Evolutionary conservation across 495 filamentous ascomycete species (phyloP).

Genomic region (Durotheca rogersii): DNA sequence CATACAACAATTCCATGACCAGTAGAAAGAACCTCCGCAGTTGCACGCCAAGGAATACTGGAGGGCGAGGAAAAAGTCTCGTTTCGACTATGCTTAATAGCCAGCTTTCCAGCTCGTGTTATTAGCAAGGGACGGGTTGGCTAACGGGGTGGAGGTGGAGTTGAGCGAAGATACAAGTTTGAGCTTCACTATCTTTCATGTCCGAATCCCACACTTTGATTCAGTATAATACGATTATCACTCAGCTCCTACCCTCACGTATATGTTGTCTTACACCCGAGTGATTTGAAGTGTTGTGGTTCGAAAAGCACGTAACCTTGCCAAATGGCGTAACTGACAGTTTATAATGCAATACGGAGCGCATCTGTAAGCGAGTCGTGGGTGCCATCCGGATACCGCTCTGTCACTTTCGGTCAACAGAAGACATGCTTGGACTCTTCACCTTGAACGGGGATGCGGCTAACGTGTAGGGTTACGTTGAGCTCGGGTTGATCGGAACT

Average conservation of each 20-base stretch:
- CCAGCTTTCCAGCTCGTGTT: constrained; percentile 16
- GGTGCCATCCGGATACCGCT: background rate
- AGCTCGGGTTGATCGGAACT: background rate
- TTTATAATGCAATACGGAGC: no score
- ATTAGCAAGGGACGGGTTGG: constrained; percentile 19
- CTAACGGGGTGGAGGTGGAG: constrained; percentile 13
- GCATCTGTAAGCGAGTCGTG: background rate
- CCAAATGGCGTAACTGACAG: no score
- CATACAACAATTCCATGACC: constrained; percentile 32
- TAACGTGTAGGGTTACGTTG: background rate
- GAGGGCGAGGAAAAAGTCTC: constrained; percentile 7
- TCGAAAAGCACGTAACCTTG: background rate
- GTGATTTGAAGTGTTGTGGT: background rate
- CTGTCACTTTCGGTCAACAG: background rate
- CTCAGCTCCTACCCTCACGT: background rate
- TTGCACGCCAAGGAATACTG: constrained; percentile 16
- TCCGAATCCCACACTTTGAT: constrained; percentile 34
- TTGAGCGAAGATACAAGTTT: constrained; percentile 18
- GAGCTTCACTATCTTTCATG: constrained; percentile 35
- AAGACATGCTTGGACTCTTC: background rate
- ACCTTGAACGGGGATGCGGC: background rate
- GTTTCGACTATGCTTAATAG: constrained; percentile 10
- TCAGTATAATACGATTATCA: constrained; percentile 24
- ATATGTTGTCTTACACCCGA: background rate
- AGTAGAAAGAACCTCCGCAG: constrained; percentile 10